Evolutionary conservation across 2,329 filamentous ascomycete species (phyloP).

Genomic region (Ophiostoma triangulosporum): DNA sequence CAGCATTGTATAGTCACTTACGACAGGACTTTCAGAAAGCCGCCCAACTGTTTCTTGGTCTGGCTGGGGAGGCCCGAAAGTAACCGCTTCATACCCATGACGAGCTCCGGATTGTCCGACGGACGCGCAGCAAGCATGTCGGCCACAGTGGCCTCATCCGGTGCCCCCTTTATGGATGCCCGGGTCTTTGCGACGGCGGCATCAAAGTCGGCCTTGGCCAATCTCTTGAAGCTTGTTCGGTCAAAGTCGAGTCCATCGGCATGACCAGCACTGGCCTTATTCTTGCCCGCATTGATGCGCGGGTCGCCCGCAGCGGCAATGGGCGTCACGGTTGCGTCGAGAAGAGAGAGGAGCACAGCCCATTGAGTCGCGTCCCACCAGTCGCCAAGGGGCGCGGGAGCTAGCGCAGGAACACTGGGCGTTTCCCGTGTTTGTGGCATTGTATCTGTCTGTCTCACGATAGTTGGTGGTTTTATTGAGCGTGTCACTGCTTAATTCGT

Average conservation of each 20-base stretch:
- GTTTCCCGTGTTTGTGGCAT: neutral
- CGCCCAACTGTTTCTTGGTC: conserved; percentile 24
- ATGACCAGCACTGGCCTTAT: neutral
- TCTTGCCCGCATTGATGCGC: neutral
- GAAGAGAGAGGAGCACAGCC: conserved; percentile 37
- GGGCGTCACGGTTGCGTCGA: conserved; percentile 48
- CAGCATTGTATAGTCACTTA: conserved; percentile 15
- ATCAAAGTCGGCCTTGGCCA: conserved; percentile 38
- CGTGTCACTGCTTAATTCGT: neutral
- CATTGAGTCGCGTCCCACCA: conserved; percentile 38
- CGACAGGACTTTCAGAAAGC: conserved; percentile 28
- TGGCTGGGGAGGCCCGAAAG: conserved; percentile 23
- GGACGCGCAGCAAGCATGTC: conserved; percentile 40
- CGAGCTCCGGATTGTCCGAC: conserved; percentile 38
- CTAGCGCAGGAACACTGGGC: neutral
- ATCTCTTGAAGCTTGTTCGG: conserved; percentile 26
- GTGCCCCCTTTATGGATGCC: conserved; percentile 23
- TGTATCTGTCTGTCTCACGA: neutral
- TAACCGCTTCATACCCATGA: conserved; percentile 31
- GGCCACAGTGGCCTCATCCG: conserved; percentile 29
- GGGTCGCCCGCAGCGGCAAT: conserved; percentile 29
- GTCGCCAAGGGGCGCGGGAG: conserved; percentile 13
- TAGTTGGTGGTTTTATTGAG: neutral
- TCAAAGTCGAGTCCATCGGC: conserved; percentile 18
- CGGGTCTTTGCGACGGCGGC: conserved; percentile 27